Evolutionary conservation across 2,329 filamentous ascomycete genomes (phyloP).

Genomic region (Pseudocercospora pini-densiflorae): DNA sequence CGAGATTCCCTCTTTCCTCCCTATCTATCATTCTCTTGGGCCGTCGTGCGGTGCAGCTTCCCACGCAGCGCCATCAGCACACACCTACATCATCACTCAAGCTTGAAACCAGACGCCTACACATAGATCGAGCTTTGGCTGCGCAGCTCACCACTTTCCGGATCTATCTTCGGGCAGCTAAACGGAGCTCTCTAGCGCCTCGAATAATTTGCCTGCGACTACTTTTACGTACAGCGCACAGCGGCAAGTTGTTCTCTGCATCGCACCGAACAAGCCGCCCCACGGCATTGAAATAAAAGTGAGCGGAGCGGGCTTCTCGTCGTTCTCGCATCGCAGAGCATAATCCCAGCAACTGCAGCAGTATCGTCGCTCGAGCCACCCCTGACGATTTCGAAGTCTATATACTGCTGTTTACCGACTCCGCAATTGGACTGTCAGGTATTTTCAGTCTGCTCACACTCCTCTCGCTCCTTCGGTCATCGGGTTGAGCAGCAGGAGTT

Average conservation of each 20-base stretch:
- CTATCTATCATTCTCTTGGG: not conserved
- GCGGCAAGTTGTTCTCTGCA: constrained; percentile 6
- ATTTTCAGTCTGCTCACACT: not conserved
- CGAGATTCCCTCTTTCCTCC: not conserved
- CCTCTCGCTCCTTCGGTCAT: not conserved
- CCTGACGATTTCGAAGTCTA: not conserved
- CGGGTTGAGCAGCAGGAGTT: not conserved
- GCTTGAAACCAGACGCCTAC: not conserved
- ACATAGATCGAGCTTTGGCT: not conserved
- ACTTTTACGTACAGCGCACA: not conserved
- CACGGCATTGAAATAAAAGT: not conserved
- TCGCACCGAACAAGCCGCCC: not conserved
- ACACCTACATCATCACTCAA: not conserved
- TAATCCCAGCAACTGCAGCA: not conserved
- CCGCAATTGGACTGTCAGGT: not conserved
- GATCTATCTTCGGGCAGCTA: not conserved
- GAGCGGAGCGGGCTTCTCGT: not conserved
- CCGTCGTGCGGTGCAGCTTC: not conserved
- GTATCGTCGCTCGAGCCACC: not conserved
- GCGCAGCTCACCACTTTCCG: constrained; percentile 3
- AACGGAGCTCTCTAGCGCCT: not conserved
- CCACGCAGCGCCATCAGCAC: not conserved
- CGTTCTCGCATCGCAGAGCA: constrained; percentile 2
- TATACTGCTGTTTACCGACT: constrained; percentile 1
- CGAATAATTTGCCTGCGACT: not conserved